These are phyloP conservation scores for Schizopora paradoxa DNA, from an alignment of 1,284 basidiomycete genomes.

Conservation along the genomic window DNA sequence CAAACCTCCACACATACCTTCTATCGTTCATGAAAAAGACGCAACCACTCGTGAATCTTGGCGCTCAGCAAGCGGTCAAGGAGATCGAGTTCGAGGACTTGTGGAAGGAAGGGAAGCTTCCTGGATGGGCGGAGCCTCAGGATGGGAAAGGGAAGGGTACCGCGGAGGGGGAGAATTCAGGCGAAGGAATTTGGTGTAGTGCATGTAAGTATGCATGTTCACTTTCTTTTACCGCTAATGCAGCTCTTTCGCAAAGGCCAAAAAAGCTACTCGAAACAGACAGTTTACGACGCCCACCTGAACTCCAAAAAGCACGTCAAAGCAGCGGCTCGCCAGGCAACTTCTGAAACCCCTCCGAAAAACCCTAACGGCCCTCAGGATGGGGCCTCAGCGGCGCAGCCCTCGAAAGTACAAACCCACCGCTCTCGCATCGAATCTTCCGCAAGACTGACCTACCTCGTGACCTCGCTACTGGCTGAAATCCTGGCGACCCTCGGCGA, in stretches of 20 bases:
- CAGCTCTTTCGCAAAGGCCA: slow-evolving; percentile 54
- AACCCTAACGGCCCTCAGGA: slow-evolving; percentile 60
- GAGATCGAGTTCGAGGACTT: slow-evolving; percentile 68
- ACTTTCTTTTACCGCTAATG: slow-evolving; percentile 10
- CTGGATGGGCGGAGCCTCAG: slow-evolving; percentile 66
- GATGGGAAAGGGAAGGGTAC: slow-evolving; percentile 32
- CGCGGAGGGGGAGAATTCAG: slow-evolving; percentile 37
- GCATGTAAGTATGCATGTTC: slow-evolving; percentile 65
- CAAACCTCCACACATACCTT: slow-evolving; percentile 78
- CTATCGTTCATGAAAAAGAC: slow-evolving; percentile 84
- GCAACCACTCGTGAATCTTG: slow-evolving; percentile 81
- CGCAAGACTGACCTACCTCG: slow-evolving; percentile 71
- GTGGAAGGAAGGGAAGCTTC: slow-evolving; percentile 77
- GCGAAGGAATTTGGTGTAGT: slow-evolving; percentile 87
- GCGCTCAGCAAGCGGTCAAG: slow-evolving; percentile 60
- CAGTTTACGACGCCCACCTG: slow-evolving; percentile 95
- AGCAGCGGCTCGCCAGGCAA: slow-evolving; percentile 69
- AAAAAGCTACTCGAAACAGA: slow-evolving; percentile 93
- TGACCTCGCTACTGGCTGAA: slow-evolving; percentile 58
- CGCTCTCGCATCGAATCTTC: slow-evolving; percentile 61
- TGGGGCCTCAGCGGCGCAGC: slow-evolving; percentile 22
- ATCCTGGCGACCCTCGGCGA: slow-evolving; percentile 74
- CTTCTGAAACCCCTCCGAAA: slow-evolving; percentile 44
- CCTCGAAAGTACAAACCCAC: slow-evolving; percentile 29
- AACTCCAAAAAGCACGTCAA: slow-evolving; percentile 95